Evolutionary conservation across 805 yeast species (phyloP).

Genomic region (Candida rishiriensis): DNA sequence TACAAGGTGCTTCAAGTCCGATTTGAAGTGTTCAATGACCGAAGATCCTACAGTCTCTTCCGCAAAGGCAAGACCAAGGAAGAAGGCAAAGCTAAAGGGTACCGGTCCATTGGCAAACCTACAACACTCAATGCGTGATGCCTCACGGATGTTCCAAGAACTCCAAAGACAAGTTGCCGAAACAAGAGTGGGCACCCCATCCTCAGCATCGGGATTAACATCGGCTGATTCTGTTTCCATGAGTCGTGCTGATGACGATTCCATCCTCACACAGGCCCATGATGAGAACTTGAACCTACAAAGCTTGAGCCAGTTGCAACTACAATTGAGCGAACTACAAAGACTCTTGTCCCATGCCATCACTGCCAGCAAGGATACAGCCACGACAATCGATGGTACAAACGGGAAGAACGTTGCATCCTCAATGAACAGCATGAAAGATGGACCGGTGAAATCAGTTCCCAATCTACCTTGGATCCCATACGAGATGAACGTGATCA

Average conservation of each 20-base stretch:
- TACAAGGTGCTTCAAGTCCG: slow-evolving; percentile 40
- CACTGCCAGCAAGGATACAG: slow-evolving; percentile 8
- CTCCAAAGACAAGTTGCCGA: slow-evolving; percentile 19
- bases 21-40: slow-evolving; percentile 44
- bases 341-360: slow-evolving; percentile 26
- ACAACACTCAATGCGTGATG: slow-evolving; percentile 24
- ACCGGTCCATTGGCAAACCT: slow-evolving; percentile 24
- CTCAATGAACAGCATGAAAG: slow-evolving; percentile 33
- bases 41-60: slow-evolving; percentile 45
- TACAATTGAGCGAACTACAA: slow-evolving; percentile 30
- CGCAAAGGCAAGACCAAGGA: slow-evolving; percentile 34
- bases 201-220: too few relatives aligned
- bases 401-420: slow-evolving; percentile 20
- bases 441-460: slow-evolving; percentile 29
- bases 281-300: slow-evolving; percentile 19
- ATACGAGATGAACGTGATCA: slow-evolving; percentile 32
- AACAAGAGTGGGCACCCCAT: slow-evolving; percentile 7
- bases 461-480: slow-evolving; percentile 35
- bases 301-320: slow-evolving; percentile 22
- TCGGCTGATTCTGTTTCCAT: slow-evolving; percentile 3
- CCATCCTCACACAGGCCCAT: neutral
- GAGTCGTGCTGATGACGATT: slow-evolving; percentile 3
- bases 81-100: slow-evolving; percentile 24
- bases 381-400: slow-evolving; percentile 1
- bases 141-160: slow-evolving; percentile 19